phyloP scores from a whole-genome alignment of 2,329 filamentous ascomycete genomes.

The Fusarium pseudocircinatum region DNA sequence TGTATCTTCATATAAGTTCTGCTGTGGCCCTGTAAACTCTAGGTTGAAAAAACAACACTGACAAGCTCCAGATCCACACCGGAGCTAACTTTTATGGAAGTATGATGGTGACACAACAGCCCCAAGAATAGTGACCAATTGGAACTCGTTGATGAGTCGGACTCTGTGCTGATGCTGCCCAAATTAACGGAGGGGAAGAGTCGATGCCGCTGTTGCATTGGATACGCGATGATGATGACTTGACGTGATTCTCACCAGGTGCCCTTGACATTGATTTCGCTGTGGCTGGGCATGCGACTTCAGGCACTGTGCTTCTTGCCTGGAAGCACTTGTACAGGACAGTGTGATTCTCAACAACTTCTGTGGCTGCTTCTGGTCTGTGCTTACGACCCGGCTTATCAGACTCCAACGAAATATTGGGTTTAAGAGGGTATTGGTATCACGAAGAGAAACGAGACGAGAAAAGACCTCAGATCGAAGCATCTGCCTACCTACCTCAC shows the following conservation, averaged over 20 bases:
- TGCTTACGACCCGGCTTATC: background rate
- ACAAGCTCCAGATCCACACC: conserved; percentile 1
- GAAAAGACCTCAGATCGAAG: background rate
- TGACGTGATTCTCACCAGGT: conserved; percentile 31
- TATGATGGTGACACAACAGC: background rate
- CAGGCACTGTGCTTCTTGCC: background rate
- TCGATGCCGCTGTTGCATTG: background rate
- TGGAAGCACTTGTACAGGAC: background rate
- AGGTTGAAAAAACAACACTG: conserved; percentile 19
- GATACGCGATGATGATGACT: conserved; percentile 27
- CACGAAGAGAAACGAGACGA: background rate
- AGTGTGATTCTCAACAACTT: background rate
- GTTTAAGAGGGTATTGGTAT: background rate
- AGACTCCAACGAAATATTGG: background rate
- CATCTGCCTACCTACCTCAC: background rate
- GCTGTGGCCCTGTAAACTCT: background rate
- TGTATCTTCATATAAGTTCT: conserved; percentile 6
- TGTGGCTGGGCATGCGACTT: conserved; percentile 4
- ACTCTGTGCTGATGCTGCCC: background rate
- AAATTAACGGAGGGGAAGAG: background rate
- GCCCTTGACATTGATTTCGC: background rate
- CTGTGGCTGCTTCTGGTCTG: background rate
- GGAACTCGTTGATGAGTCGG: background rate
- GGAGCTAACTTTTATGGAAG: background rate
- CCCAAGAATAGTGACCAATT: background rate